Percentiles rank a stretch among this genome's conserved stretches.
Conservation (phyloP, 164 flowering plant species). For the Chimonanthus praecox region DNA sequence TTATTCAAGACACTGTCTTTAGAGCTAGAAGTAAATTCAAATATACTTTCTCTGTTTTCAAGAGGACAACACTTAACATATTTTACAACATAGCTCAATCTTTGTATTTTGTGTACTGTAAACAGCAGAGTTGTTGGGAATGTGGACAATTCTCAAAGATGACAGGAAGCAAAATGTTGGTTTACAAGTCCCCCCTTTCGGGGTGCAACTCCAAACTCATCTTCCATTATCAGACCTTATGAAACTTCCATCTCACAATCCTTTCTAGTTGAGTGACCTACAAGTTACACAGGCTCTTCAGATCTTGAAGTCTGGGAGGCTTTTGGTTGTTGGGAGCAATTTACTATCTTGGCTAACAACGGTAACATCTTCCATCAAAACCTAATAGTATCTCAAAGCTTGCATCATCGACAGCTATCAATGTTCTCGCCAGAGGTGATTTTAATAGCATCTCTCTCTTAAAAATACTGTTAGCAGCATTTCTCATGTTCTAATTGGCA, state of each 20-base stretch:
- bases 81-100: too few relatives aligned
- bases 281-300: background rate
- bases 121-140: background rate
- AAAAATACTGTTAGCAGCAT: too few relatives aligned
- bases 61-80: background rate
- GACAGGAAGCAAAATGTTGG: background rate
- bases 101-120: background rate
- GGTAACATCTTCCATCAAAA: background rate
- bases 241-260: background rate
- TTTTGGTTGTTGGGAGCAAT: background rate
- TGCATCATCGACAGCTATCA: background rate
- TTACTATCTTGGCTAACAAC: background rate
- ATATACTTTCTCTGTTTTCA: background rate
- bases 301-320: background rate
- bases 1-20: background rate
- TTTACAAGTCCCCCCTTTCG: background rate
- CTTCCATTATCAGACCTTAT: background rate
- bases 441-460: background rate
- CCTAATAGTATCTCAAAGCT: too few relatives aligned
- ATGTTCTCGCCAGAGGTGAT: background rate
- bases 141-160: background rate
- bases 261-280: background rate
- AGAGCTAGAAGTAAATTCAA: background rate
- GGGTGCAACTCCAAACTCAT: background rate
- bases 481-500: background rate